Conservation (phyloP, 2,329 filamentous ascomycete species). For the Chaetomium globosum region DNA sequence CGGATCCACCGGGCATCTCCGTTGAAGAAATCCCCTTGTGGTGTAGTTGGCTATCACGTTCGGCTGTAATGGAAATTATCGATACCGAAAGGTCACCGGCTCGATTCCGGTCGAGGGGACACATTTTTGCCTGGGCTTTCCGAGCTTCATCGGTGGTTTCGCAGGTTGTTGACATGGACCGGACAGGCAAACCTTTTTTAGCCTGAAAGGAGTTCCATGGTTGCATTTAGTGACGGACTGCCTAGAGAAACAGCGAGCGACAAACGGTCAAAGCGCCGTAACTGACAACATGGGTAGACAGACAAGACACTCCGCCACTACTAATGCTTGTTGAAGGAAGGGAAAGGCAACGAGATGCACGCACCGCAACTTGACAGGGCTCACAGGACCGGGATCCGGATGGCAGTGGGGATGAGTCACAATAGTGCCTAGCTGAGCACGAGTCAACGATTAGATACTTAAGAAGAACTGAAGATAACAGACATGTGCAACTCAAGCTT, state of each 20-base stretch:
- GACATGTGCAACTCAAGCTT: too few species aligned
- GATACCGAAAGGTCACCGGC: constrained; percentile 34
- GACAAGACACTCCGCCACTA: constrained; percentile 4
- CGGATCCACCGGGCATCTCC: constrained; percentile 9
- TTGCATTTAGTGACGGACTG: constrained; percentile 9
- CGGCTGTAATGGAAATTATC: constrained; percentile 34
- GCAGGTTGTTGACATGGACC: too few species aligned
- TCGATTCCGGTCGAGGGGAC: constrained; percentile 36
- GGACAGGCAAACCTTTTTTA: neutral
- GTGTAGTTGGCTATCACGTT: constrained; percentile 36
- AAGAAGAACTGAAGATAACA: too few species aligned
- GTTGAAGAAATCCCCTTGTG: constrained; percentile 31
- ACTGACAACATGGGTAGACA: neutral
- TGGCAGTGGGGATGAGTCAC: neutral
- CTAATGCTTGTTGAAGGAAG: constrained; percentile 10
- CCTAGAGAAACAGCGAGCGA: neutral
- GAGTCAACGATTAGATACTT: too few species aligned
- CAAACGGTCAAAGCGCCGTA: neutral
- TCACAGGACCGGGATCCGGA: neutral
- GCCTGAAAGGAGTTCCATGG: constrained; percentile 1
- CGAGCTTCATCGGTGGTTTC: too few species aligned
- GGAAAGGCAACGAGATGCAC: neutral
- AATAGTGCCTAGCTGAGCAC: too few species aligned
- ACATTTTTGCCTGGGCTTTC: neutral
- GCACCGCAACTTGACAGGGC: neutral